Conservation (phyloP, 2,329 filamentous ascomycete genomes). For the Pseudocercospora pini-densiflorae region DNA sequence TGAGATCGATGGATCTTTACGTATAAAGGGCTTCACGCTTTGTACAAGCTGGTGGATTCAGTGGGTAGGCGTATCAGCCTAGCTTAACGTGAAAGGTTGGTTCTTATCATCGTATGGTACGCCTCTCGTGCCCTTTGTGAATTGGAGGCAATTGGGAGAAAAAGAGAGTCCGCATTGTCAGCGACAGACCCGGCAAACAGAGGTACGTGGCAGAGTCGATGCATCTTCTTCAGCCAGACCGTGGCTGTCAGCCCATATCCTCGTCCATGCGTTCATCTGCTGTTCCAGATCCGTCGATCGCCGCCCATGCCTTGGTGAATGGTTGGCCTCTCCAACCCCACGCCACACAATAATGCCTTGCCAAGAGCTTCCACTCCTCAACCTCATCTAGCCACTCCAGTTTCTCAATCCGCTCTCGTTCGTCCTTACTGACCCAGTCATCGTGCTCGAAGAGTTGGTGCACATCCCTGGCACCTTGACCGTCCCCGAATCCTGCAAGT, state of each 20-base stretch:
- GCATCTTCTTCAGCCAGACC: neutral
- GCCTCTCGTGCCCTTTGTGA: neutral
- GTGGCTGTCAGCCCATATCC: constrained; percentile 12
- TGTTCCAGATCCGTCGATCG: constrained; percentile 28
- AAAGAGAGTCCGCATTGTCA: neutral
- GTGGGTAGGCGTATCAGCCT: neutral
- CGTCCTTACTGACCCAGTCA: constrained; percentile 69
- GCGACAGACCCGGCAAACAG: neutral
- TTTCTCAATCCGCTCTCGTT: constrained; percentile 78
- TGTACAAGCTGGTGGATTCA: neutral
- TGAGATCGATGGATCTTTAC: neutral
- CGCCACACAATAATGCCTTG: constrained; percentile 84
- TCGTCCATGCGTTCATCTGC: constrained; percentile 27
- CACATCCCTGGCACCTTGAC: constrained; percentile 63
- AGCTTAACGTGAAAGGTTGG: neutral
- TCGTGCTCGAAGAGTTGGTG: constrained; percentile 70
- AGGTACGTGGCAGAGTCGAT: neutral
- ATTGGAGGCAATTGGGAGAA: neutral
- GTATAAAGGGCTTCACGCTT: neutral
- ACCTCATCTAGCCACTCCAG: constrained; percentile 92
- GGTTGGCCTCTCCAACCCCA: constrained; percentile 75
- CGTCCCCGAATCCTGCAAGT: constrained; percentile 66
- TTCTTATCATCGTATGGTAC: neutral
- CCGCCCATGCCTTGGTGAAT: constrained; percentile 32
- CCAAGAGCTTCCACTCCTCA: constrained; percentile 89